Evolutionary conservation across 345 rosid genomes (phyloP).

Genomic region (Citrus sp.): DNA sequence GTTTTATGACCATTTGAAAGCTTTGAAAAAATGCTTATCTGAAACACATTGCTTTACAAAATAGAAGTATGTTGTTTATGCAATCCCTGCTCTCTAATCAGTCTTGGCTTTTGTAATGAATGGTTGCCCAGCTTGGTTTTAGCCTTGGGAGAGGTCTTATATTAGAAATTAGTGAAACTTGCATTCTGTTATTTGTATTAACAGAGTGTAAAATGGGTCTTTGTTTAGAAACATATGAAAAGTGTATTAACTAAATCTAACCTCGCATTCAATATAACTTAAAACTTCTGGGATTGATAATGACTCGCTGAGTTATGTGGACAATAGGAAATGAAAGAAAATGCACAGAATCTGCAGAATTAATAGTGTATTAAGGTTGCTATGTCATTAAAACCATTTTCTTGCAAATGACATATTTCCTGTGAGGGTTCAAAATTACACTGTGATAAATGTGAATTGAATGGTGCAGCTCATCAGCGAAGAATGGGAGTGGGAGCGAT

Average conservation of each 20-base stretch:
- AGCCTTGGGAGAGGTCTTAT: not conserved
- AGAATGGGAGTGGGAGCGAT: slow-evolving; percentile 44
- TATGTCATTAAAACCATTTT: not conserved
- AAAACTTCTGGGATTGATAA: not conserved
- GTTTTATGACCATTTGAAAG: not conserved
- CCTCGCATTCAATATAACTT: not conserved
- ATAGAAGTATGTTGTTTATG: not conserved
- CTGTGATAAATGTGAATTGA: slow-evolving; percentile 4
- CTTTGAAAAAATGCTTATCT: not conserved
- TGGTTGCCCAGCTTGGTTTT: not conserved
- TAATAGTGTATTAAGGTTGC: not conserved
- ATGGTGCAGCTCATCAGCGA: slow-evolving; percentile 47
- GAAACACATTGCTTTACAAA: not conserved
- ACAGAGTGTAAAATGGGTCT: not conserved
- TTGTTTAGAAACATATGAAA: not conserved
- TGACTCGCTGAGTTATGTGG: not conserved
- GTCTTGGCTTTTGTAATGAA: not conserved
- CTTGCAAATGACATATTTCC: not conserved
- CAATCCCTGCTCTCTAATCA: not conserved
- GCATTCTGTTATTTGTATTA: not conserved
- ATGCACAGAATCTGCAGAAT: not conserved
- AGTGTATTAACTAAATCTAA: not conserved
- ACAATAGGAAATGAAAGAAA: not conserved
- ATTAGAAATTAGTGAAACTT: not conserved
- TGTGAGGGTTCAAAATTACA: not conserved